Evolutionary conservation across 257 asterid genomes (phyloP), one percentile per base, ranked within the genome.

Genomic region (Lycium ferocissimum): DNA sequence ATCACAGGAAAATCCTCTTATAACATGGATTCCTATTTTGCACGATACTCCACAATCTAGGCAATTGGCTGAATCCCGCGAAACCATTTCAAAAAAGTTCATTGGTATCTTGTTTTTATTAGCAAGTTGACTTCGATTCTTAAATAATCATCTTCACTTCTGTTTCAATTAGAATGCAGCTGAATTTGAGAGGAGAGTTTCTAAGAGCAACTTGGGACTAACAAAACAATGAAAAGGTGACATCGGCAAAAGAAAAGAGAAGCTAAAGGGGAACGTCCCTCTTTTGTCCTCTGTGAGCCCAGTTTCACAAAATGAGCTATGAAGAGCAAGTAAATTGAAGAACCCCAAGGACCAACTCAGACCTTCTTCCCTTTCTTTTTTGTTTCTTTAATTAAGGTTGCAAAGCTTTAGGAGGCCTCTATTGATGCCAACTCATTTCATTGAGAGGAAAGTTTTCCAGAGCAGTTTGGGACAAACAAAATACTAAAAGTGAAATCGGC

Each of bases 201-300:
- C 72, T 65, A 65, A 33, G 45, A 65, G 72, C 72, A 65, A 65
- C 72, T 65, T 33, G 72, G 72, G 72, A 65, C 72, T 11, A 13
- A 33, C 45, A 66, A 66, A 66, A 12, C n/a, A 66, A 66, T 10
- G 37, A 66, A 26, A 63, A 63, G 33, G 40, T 22, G 40, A 63
- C 71, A 63, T 10, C 2, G 8, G 71, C 8, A 63, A 63, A 26
- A 65, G 71, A 65, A 65, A 66, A 11, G 45, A 33, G 43, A 33
- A 33, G 45, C 45, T 33, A 65, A 65, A 12, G 45, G 22, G 40
- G 40, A 63, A 63, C 17, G 11, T 10, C 18, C 45, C 72, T 65
- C 18, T 65, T 65, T 63, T 12, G 9, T 65, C 72, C 33, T 65
- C 45, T 12, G 14, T 11, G 43, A 65, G 33, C 9, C 9, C 72